Evolutionary conservation across 768 basidiomycete species (phyloP).

Genomic region (Naematelia encephala): DNA sequence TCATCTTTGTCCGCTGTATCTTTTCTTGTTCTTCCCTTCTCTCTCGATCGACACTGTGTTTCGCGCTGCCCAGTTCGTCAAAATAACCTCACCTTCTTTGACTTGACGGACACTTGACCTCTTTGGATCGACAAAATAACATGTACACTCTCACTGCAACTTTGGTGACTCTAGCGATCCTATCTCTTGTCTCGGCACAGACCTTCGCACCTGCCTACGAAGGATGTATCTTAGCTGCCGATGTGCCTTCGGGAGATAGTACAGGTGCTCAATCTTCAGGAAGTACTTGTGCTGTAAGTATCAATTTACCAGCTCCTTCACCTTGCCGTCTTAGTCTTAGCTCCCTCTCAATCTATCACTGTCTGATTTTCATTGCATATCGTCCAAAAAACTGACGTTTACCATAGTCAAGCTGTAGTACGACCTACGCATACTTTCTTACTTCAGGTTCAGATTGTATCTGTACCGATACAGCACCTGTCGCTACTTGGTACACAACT

Average conservation of each 20-base stretch:
- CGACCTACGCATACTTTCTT: background rate
- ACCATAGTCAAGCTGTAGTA: background rate
- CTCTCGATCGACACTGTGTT: too few species aligned
- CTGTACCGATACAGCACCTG: background rate
- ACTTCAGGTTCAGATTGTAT: background rate
- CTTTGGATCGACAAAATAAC: constrained; percentile 3
- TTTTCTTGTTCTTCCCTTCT: too few species aligned
- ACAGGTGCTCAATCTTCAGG: background rate
- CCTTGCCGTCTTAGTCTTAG: too few species aligned
- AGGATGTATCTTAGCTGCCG: background rate
- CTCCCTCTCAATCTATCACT: too few species aligned
- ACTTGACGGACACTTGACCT: too few species aligned
- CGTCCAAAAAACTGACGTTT: too few species aligned
- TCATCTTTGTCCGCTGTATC: too few species aligned
- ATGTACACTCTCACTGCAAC: background rate
- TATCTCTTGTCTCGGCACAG: background rate
- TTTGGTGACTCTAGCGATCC: background rate
- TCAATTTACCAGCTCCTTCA: background rate
- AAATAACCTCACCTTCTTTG: too few species aligned
- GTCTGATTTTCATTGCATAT: too few species aligned
- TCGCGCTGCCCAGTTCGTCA: too few species aligned
- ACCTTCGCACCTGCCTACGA: background rate
- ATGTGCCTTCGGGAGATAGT: background rate
- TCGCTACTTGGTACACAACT: background rate
- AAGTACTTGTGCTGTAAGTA: background rate